Evolutionary conservation across 352 stramenopile genomes (phyloP), one percentile per base, ranked within the genome.

Genomic region (Pythium phragmiticola): DNA sequence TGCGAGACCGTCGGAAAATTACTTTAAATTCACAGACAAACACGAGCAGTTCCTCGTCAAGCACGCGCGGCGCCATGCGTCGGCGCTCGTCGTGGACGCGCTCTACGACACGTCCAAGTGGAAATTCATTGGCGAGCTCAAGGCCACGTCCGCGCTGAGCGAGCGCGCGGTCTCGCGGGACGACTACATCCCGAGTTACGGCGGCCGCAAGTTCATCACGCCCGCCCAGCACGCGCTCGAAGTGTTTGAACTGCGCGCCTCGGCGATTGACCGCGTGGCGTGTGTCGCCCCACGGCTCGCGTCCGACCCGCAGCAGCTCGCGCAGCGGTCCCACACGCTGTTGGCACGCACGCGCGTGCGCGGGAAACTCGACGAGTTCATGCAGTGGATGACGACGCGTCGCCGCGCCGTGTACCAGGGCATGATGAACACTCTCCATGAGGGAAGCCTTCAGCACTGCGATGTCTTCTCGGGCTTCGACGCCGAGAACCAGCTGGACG

Each of bases 381-480:
- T 90, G 78, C 70, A 69, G 12, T 65, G 83, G 33, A 68, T 87
- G 55, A 73, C 78, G 21, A 75, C 75, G 17, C 46, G 67, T 11
- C 69, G 73, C 45, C 76, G 76, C 28, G 76, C 78, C 47, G 75
- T 72, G 16, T 85, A 79, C 72, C 77, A 87, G 66, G 81, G 82
- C 61, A 63, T 90, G 33, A 72, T 86, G 56, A 58, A 76, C 36
- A 76, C 71, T 39, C 63, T 90, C 19, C 81, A 86, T 52, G 76
- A 90, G 45, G 78, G 80, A 36, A 69, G 78, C 33, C 57, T 90
- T 26, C 75, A 84, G 63, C 60, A 87, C 42, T 71, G 74, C 9
- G 81, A 90, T 65, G 74, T 90, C 41, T 88, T 90, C 57, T 76
- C 81, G 21, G 73, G 73, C 21, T 90, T 87, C 53, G 77, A 76